phyloP scores from a whole-genome alignment of 75 land plant genomes.

The Cryptomeria japonica region DNA sequence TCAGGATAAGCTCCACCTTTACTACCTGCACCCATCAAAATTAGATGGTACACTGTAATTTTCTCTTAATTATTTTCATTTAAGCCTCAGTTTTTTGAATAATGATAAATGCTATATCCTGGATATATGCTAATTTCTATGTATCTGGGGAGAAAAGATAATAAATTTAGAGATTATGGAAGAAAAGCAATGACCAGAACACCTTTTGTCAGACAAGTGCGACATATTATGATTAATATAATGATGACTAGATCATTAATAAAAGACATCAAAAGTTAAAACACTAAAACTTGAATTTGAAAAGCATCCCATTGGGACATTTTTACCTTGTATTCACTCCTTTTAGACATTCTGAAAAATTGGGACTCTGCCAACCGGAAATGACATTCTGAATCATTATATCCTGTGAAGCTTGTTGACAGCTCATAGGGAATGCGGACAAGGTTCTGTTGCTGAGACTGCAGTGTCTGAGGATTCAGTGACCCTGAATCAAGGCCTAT shows the following conservation, averaged over 20 bases:
- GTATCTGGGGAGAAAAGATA: neutral
- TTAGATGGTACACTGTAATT: neutral
- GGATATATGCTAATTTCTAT: neutral
- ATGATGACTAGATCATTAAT: neutral
- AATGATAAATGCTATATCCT: neutral
- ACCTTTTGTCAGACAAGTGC: neutral
- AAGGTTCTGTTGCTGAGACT: neutral
- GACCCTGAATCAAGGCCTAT: neutral
- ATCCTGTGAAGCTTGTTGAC: slow-evolving; percentile 14
- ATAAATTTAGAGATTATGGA: neutral
- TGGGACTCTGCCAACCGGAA: slow-evolving; percentile 26
- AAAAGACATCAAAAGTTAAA: neutral
- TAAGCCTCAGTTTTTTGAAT: neutral
- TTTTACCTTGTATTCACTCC: neutral
- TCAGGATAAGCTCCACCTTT: slow-evolving; percentile 19
- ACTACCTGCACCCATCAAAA: slow-evolving; percentile 18
- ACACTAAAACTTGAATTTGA: neutral
- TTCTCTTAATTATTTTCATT: neutral
- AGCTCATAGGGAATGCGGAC: neutral
- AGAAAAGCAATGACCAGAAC: neutral
- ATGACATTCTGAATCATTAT: slow-evolving; percentile 21
- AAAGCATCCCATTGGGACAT: neutral
- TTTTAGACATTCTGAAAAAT: slow-evolving; percentile 23
- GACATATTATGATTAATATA: neutral
- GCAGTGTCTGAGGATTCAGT: slow-evolving; percentile 9